Base-by-base conservation (phyloP, 352 stramenopile species). In the Phytophthora meadii region DNA sequence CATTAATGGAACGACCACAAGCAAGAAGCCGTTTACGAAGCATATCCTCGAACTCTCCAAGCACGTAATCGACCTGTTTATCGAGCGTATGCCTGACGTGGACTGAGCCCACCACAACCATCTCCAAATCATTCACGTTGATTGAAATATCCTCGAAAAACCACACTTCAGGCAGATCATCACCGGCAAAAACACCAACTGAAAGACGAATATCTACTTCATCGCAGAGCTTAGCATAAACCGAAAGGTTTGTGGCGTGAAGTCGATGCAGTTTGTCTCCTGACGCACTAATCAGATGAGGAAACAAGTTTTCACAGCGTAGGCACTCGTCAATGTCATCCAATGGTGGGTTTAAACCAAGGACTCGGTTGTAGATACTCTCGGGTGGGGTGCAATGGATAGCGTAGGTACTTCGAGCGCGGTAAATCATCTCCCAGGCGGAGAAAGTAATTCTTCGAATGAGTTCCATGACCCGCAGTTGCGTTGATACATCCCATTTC, bases 361-460 rank as follows among this genome's bases (percentile, higher is more conserved):
- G 70, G 14, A 46, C 30, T 1, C 81, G 84, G 49, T 92, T 92
- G 62, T 88, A 93, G 17, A 77, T 68, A 50, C 84, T 93, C 37
- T 75, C 61, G 7, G 39, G 17, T 4, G 70, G 30, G 3, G 85
- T 89, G 30, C 83, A 90, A 45, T 81, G 46, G 22, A 61, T 40
- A 11, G 75, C 84, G 51, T 93, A 93, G 9, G 76, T 48, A 44
- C 76, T 77, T 34, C 84, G 83, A 53, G 84, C 72, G 2, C 66
- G 65, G 68, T 90, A 95, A 8, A 95, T 79, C 87, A 95, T 92
- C 45, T 93, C 79, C 82, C 87, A 95, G 3, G 68, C 62, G 2
- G 87, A 81, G 54, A 80, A 88, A 0, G 85, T 93, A 25, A 93
- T 86, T 52, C 70, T 61, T 48, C 85, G 71, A 19, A 93, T 71